A percentile compares a stretch with the other conserved stretches of the same genome.
Evolutionary conservation across 2,329 filamentous ascomycete genomes (phyloP).

Genomic region (Pseudogymnoascus pannorum): DNA sequence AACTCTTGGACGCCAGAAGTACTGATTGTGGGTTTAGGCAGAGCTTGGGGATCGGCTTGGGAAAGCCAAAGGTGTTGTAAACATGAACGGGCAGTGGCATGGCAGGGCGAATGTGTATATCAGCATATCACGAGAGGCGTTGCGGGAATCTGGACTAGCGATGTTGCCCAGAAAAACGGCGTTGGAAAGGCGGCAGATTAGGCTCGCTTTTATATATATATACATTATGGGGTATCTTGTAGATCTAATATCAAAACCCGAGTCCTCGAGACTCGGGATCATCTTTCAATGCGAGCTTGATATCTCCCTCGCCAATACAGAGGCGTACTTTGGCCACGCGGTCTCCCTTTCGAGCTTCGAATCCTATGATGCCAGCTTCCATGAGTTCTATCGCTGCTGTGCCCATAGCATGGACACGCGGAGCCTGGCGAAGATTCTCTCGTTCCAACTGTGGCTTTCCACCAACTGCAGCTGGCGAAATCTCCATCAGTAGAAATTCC

Average conservation of each 20-base stretch:
- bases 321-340: constrained; percentile 81
- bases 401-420: constrained; percentile 54
- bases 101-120: constrained; percentile 5
- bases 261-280: constrained; percentile 71
- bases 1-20: constrained; percentile 69
- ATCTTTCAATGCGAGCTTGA: constrained; percentile 78
- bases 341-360: constrained; percentile 76
- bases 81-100: not conserved
- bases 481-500: constrained; percentile 41
- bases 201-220: constrained; percentile 5
- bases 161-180: constrained; percentile 7
- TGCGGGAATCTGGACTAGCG: constrained; percentile 6
- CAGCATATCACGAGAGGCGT: constrained; percentile 4
- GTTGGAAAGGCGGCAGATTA: constrained; percentile 3
- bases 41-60: not conserved
- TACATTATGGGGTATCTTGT: constrained; percentile 8
- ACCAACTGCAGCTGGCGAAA: not conserved
- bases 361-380: constrained; percentile 77
- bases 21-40: constrained; percentile 34
- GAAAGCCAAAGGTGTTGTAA: not conserved
- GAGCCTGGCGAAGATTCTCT: constrained; percentile 26
- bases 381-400: constrained; percentile 74
- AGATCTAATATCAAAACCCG: constrained; percentile 23
- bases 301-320: constrained; percentile 82
- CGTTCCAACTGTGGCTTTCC: constrained; percentile 11